These are phyloP conservation scores for Hydnomerulius pinastri DNA, from an alignment of 768 basidiomycete species.

Conservation along the genomic window DNA sequence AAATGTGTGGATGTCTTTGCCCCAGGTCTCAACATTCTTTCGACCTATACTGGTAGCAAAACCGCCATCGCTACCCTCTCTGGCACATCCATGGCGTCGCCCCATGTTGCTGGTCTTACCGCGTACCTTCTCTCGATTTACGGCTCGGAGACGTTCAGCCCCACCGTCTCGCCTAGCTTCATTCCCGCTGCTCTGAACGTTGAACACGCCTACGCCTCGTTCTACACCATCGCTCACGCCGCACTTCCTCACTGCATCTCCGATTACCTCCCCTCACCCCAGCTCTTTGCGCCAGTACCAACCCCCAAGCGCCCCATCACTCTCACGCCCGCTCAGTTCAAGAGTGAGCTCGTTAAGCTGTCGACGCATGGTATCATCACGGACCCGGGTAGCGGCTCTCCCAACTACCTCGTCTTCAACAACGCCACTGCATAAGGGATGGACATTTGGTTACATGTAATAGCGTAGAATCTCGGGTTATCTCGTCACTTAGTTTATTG, in stretches of 20 bases:
- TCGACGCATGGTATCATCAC: conserved; percentile 52
- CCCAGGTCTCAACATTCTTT: conserved; percentile 89
- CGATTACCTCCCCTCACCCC: conserved; percentile 56
- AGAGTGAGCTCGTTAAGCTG: conserved; percentile 68
- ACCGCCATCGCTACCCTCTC: conserved; percentile 74
- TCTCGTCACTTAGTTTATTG: neutral
- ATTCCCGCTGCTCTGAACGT: conserved; percentile 35
- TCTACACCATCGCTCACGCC: conserved; percentile 57
- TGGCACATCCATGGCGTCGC: conserved; percentile 94
- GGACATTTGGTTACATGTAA: neutral
- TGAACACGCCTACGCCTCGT: conserved; percentile 41
- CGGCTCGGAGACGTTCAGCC: conserved; percentile 65
- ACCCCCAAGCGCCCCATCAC: conserved; percentile 40
- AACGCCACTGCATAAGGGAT: conserved; percentile 53
- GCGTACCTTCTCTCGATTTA: conserved; percentile 93
- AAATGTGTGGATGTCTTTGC: conserved; percentile 91
- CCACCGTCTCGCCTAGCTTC: conserved; percentile 41
- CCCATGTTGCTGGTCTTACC: conserved; percentile 85
- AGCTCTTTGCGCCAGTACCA: conserved; percentile 46
- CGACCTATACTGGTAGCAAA: conserved; percentile 74
- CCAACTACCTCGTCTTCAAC: conserved; percentile 80
- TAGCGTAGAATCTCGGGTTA: conserved; percentile 1
- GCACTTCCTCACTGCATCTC: conserved; percentile 61
- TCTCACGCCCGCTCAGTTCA: conserved; percentile 72
- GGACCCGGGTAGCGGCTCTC: conserved; percentile 50